These are phyloP conservation scores for Arthrobotrys sphaeroides DNA, from an alignment of 2,329 filamentous ascomycete genomes.

Conservation along the genomic window DNA sequence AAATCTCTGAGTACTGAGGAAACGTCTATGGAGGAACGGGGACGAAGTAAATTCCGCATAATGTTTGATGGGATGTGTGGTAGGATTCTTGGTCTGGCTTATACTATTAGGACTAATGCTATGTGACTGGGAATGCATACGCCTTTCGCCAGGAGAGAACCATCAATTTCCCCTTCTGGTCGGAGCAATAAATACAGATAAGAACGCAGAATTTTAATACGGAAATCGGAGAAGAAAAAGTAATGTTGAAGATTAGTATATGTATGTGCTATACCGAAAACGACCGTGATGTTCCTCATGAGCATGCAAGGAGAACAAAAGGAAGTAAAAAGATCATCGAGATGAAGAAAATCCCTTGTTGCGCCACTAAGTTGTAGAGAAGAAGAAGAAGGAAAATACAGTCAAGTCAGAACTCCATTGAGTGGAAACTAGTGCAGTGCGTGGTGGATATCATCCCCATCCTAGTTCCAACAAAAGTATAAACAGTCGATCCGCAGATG, in stretches of 20 bases:
- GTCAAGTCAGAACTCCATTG: conserved; percentile 26
- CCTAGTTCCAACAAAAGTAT: conserved; percentile 22
- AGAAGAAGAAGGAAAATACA: conserved; percentile 10
- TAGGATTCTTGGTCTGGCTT: not conserved
- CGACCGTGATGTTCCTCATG: conserved; percentile 2
- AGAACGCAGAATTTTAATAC: not conserved
- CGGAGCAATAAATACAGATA: conserved; percentile 10
- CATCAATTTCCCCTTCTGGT: conserved; percentile 27
- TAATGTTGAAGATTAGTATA: conserved; percentile 6
- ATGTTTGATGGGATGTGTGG: not conserved
- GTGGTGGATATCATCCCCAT: not conserved
- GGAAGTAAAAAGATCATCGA: not conserved
- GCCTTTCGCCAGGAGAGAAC: not conserved
- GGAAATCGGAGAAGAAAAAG: conserved; percentile 1
- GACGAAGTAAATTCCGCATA: not conserved
- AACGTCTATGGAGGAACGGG: not conserved
- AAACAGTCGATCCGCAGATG: conserved; percentile 7
- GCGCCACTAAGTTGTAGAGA: too few species aligned
- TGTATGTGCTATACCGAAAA: conserved; percentile 16
- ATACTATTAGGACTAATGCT: conserved; percentile 19
- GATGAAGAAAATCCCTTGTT: conserved; percentile 1
- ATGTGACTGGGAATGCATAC: conserved; percentile 14
- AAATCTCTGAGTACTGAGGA: too few species aligned
- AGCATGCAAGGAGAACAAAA: not conserved
- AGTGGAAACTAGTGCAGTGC: not conserved